Evolutionary conservation across 2,329 filamentous ascomycete genomes (phyloP), one percentile per base, ranked within the genome.

Genomic region (Tolypocladium cylindrosporum): DNA sequence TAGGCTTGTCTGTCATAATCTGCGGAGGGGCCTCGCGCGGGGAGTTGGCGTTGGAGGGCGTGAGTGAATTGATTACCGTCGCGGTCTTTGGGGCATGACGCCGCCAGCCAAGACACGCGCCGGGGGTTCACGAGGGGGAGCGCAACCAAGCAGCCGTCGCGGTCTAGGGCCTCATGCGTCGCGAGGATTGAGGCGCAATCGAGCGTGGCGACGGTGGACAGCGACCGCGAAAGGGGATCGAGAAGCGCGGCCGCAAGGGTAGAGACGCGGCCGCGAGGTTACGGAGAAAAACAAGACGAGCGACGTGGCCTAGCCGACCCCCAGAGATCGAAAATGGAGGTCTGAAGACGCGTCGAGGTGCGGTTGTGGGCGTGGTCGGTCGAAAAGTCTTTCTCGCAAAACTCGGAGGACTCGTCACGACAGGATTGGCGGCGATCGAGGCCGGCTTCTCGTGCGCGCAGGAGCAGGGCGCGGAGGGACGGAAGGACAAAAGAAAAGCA

Each of bases 1-100:
- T 74, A 63, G 75, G 74, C 71, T 77, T 83, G 73, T 85, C 82
- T 74, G 80, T 85, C 82, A 85, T 85, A 83, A 79, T 85, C 78
- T 78, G 75, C 31, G 21, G 24, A 64, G 63, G 71, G 71, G 71
- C 75, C 77, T 77, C 78, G 72, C 71, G 68, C 70, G 72, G 66
- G 57, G 41, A 61, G 64, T 65, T 61, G 68, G 65, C 64, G 68
- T 69, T 67, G 68, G 67, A 68, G 65, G 67, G 62, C 67, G 68
- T 73, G 72, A 69, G 70, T 71, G 66, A 69, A 68, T 68, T 71
- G 66, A 71, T 79, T 81, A 83, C 73, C 71, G 77, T 72, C 71
- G 73, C 71, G 72, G 72, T 77, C 73, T 76, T 78, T 77, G 72
- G 75, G 75, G 79, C 82, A 85, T 85, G 79, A 81, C 81, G 79